Evolutionary conservation across 345 rosid species (phyloP).

Genomic region (Nasturtium officinale): DNA sequence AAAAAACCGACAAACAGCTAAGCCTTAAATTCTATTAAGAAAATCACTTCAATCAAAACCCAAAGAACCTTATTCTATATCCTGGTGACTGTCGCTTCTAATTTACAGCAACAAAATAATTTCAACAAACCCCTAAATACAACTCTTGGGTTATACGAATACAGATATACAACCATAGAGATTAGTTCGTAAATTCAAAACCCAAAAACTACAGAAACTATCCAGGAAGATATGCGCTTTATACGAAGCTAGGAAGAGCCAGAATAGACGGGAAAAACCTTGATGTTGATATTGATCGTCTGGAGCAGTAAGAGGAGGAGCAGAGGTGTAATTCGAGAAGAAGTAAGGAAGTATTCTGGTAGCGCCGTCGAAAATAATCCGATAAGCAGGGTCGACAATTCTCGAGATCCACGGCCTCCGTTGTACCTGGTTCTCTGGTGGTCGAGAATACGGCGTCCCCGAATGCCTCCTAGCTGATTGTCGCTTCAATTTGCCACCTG

Average conservation of each 20-base stretch:
- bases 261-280: conserved; percentile 41
- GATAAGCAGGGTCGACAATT: conserved; percentile 83
- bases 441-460: conserved; percentile 67
- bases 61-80: neutral
- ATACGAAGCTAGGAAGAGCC: conserved; percentile 1
- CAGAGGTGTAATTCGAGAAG: conserved; percentile 51
- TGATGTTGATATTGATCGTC: conserved; percentile 35
- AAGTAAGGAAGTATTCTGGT: conserved; percentile 63
- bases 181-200: neutral
- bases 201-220: neutral
- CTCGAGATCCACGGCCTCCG: conserved; percentile 67
- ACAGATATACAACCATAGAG: neutral
- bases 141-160: neutral
- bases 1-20: conserved; percentile 6
- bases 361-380: conserved; percentile 71
- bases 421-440: conserved; percentile 48
- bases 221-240: conserved; percentile 8
- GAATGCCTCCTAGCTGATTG: conserved; percentile 47
- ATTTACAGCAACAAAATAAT: conserved; percentile 11
- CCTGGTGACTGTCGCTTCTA: neutral
- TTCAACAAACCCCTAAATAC: conserved; percentile 37
- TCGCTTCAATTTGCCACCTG: conserved; percentile 67
- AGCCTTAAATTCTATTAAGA: neutral
- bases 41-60: neutral
- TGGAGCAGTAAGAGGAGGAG: conserved; percentile 48